Evolutionary conservation across 2,329 filamentous ascomycete species (phyloP).

Genomic region (Fusarium fracticaudum): DNA sequence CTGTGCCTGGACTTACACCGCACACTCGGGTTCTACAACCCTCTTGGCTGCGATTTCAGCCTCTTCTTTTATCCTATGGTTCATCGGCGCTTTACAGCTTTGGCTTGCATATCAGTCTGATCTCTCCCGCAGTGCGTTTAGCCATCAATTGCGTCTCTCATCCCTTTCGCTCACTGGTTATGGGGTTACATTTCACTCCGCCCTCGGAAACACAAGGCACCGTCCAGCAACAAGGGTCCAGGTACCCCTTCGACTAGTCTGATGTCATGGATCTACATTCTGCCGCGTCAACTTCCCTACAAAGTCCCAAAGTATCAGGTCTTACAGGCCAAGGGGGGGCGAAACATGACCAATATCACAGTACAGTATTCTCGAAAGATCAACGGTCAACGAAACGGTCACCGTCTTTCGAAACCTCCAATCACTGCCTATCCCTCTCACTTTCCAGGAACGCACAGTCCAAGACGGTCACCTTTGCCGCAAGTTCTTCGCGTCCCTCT

Average conservation of each 20-base stretch:
- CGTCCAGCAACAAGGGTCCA: constrained; percentile 29
- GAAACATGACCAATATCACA: constrained; percentile 5
- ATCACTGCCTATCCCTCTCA: constrained; percentile 15
- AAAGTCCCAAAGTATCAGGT: constrained; percentile 2
- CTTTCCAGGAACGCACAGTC: constrained; percentile 32
- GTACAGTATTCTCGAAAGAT: not conserved
- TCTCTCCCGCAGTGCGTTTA: not conserved
- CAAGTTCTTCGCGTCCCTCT: constrained; percentile 9
- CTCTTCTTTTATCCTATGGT: not conserved
- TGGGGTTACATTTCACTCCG: constrained; percentile 18
- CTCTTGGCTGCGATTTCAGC: not conserved
- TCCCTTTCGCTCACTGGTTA: constrained; percentile 10
- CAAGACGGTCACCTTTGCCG: constrained; percentile 31
- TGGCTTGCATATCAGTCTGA: constrained; percentile 16
- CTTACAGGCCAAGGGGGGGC: constrained; percentile 1
- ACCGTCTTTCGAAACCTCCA: constrained; percentile 28
- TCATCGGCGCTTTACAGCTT: constrained; percentile 10
- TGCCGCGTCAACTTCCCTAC: constrained; percentile 28
- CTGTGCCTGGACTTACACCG: constrained; percentile 16
- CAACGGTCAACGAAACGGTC: constrained; percentile 33
- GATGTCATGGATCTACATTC: constrained; percentile 49
- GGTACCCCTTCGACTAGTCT: constrained; percentile 35
- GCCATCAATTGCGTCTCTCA: constrained; percentile 6
- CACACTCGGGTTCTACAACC: constrained; percentile 10
- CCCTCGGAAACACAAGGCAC: constrained; percentile 28